Conservation (phyloP, 2,329 filamentous ascomycete species). For the Paracamarosporium sp. region DNA sequence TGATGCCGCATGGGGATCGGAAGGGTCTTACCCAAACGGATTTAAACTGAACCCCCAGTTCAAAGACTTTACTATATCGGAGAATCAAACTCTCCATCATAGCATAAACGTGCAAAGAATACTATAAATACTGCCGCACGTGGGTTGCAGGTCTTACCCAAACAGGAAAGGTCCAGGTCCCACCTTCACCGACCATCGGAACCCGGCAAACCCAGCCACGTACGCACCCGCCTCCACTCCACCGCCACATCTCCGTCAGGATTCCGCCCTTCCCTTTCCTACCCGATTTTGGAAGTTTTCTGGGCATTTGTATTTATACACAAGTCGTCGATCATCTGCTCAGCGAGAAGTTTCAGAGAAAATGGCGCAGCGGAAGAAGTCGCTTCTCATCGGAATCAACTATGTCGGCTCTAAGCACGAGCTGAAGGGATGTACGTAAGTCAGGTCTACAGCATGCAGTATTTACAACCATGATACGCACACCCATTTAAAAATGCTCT, state of each 20-base stretch:
- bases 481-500: too few species aligned
- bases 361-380: slow-evolving; percentile 47
- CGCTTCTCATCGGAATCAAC: slow-evolving; percentile 62
- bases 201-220: background rate
- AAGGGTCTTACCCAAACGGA: background rate
- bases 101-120: too few species aligned
- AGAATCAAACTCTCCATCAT: too few species aligned
- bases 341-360: background rate
- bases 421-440: slow-evolving; percentile 51
- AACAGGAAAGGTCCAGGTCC: background rate
- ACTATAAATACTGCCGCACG: too few species aligned
- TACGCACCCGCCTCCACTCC: background rate
- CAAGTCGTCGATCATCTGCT: background rate
- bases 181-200: background rate
- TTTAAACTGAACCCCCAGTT: too few species aligned
- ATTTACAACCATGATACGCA: background rate
- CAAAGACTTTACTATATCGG: too few species aligned
- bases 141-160: background rate
- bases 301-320: background rate
- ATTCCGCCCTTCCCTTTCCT: background rate
- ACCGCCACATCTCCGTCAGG: background rate
- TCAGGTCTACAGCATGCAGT: background rate
- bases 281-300: background rate
- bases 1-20: background rate
- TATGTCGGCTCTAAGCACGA: slow-evolving; percentile 53